phyloP scores from a whole-genome alignment of 805 yeast species.

The Candida incommunis region DNA sequence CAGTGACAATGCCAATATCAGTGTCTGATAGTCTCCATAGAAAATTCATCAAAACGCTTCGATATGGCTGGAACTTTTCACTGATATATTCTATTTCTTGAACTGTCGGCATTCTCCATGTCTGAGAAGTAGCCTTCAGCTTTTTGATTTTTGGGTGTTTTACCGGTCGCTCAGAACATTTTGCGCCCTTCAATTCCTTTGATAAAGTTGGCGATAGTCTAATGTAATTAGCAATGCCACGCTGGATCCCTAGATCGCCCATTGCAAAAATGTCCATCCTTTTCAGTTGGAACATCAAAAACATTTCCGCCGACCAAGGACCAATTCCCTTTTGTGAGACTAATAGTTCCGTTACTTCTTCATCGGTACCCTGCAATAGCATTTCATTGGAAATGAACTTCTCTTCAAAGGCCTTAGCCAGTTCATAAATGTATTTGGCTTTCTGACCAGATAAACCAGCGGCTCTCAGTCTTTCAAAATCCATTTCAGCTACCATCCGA shows the following conservation, averaged over 20 bases:
- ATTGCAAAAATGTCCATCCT: slow-evolving; percentile 59
- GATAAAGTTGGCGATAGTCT: neutral
- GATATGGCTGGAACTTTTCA: neutral
- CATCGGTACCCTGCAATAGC: slow-evolving; percentile 13
- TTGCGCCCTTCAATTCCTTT: neutral
- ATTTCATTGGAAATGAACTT: slow-evolving; percentile 16
- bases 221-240: slow-evolving; percentile 37
- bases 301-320: slow-evolving; percentile 84
- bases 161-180: neutral
- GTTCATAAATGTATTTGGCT: slow-evolving; percentile 55
- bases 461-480: slow-evolving; percentile 35
- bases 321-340: slow-evolving; percentile 22
- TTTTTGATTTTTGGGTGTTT: neutral
- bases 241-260: slow-evolving; percentile 72
- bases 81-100: neutral
- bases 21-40: neutral
- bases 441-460: slow-evolving; percentile 64
- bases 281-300: slow-evolving; percentile 52
- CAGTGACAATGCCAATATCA: neutral
- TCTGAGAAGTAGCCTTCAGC: neutral
- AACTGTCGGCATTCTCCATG: slow-evolving; percentile 1
- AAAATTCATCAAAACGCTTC: neutral
- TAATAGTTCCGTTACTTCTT: slow-evolving; percentile 19
- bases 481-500: slow-evolving; percentile 25
- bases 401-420: slow-evolving; percentile 20